These are phyloP conservation scores for Trichoderma lentiforme DNA, from an alignment of 2,329 filamentous ascomycete genomes.

Conservation along the genomic window DNA sequence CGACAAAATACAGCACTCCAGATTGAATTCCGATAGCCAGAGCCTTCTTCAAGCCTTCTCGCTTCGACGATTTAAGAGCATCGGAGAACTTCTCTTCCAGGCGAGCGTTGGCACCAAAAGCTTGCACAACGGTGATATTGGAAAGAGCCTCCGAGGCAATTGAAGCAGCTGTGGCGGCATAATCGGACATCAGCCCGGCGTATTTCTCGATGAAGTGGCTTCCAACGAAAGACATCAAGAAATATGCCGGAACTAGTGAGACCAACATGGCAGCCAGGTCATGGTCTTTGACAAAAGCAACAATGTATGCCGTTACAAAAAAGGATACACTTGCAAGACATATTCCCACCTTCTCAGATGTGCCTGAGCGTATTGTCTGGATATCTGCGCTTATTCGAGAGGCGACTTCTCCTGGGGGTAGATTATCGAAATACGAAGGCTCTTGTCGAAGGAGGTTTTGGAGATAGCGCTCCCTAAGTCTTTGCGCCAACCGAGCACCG, in stretches of 20 bases:
- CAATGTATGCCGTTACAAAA: conserved; percentile 59
- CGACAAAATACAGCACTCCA: conserved; percentile 64
- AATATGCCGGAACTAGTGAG: conserved; percentile 53
- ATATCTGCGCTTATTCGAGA: conserved; percentile 58
- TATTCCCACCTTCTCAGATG: conserved; percentile 62
- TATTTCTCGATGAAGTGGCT: conserved; percentile 49
- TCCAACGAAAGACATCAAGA: conserved; percentile 52
- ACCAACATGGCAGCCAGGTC: conserved; percentile 56
- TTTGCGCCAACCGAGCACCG: conserved; percentile 54
- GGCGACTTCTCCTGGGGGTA: conserved; percentile 54
- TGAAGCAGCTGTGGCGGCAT: conserved; percentile 48
- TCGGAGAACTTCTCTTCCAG: conserved; percentile 46
- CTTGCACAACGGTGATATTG: conserved; percentile 53
- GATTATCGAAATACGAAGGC: conserved; percentile 54
- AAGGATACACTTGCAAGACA: conserved; percentile 55
- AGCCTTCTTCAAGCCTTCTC: conserved; percentile 54
- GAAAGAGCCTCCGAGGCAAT: conserved; percentile 55
- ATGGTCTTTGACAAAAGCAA: conserved; percentile 58
- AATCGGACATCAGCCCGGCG: conserved; percentile 41
- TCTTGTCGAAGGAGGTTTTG: conserved; percentile 54
- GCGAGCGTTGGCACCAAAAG: conserved; percentile 50
- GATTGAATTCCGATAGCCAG: conserved; percentile 53
- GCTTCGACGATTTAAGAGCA: conserved; percentile 44
- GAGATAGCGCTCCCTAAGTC: conserved; percentile 55
- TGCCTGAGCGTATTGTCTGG: conserved; percentile 57